Percentiles rank a stretch among this genome's conserved stretches.
These are phyloP conservation scores for Monosporascus cannonballus DNA, from an alignment of 2,329 filamentous ascomycete genomes.

Conservation along the genomic window DNA sequence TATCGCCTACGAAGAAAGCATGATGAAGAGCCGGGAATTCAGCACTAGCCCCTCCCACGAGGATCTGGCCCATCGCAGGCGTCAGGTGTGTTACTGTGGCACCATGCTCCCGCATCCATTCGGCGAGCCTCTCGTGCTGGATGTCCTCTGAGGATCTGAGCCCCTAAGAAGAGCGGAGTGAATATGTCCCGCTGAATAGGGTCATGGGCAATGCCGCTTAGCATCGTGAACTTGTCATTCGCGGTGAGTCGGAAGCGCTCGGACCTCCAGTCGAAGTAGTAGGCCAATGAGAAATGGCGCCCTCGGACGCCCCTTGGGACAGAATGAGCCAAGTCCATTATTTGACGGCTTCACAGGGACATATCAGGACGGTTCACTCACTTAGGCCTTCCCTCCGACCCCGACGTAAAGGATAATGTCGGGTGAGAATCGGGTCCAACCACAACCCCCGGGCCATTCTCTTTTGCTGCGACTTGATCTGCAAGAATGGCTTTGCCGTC, in stretches of 20 bases:
- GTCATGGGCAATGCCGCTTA: slow-evolving; percentile 75
- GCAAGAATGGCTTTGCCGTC: slow-evolving; percentile 62
- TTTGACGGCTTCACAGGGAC: background rate
- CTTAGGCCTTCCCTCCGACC: slow-evolving; percentile 59
- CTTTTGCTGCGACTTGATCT: slow-evolving; percentile 43
- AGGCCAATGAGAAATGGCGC: slow-evolving; percentile 73
- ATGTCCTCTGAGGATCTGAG: slow-evolving; percentile 74
- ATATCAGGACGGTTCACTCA: background rate
- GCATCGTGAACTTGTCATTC: slow-evolving; percentile 70
- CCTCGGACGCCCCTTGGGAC: slow-evolving; percentile 71
- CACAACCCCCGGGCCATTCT: slow-evolving; percentile 44
- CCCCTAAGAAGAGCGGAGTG: slow-evolving; percentile 78
- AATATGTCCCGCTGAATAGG: slow-evolving; percentile 69
- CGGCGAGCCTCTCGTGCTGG: slow-evolving; percentile 72
- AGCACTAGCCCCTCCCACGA: slow-evolving; percentile 73
- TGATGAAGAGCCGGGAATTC: slow-evolving; percentile 70
- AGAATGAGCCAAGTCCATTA: background rate
- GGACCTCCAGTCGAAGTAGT: slow-evolving; percentile 91
- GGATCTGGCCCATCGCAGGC: slow-evolving; percentile 88
- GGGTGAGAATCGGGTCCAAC: slow-evolving; percentile 82
- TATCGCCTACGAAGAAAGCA: slow-evolving; percentile 88
- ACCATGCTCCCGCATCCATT: slow-evolving; percentile 74
- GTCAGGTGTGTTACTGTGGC: slow-evolving; percentile 82
- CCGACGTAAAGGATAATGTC: slow-evolving; percentile 67
- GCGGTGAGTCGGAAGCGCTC: slow-evolving; percentile 66